Conservation (phyloP, 768 basidiomycete genomes). For the Cyclocybe aegerita region DNA sequence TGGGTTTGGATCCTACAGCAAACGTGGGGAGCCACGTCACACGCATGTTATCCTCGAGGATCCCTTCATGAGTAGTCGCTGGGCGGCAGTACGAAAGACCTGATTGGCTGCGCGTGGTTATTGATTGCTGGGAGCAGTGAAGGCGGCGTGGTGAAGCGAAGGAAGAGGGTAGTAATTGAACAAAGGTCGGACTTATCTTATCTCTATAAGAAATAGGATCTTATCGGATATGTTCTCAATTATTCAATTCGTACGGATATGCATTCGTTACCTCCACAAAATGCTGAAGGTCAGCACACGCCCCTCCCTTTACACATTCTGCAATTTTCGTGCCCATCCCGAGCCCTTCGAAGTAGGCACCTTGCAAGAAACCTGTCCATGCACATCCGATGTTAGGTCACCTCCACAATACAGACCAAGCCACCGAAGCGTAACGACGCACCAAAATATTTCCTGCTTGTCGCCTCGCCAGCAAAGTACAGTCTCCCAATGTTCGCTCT, state of each 20-base stretch:
- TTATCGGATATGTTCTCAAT: not conserved
- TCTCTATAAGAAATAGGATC: no score
- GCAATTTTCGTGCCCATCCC: conserved; percentile 38
- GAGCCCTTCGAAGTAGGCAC: conserved; percentile 56
- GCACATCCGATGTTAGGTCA: not conserved
- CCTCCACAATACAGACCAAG: not conserved
- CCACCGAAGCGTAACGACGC: no score
- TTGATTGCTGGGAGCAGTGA: no score
- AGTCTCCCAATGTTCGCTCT: conserved; percentile 52
- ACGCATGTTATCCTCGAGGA: no score
- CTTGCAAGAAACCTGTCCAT: conserved; percentile 51
- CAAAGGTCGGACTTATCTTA: no score
- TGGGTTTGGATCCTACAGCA: no score
- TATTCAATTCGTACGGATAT: conserved; percentile 22
- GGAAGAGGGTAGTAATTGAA: no score
- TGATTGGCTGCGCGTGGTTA: no score
- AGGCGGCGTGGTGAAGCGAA: no score
- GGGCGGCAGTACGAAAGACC: no score
- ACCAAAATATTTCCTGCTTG: conserved; percentile 56
- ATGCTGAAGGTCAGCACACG: conserved; percentile 23
- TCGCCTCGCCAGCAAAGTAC: conserved; percentile 68
- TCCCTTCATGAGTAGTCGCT: no score
- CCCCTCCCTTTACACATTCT: conserved; percentile 34
- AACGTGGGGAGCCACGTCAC: no score
- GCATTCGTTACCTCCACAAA: conserved; percentile 24